Conservation (phyloP, 768 basidiomycete species). For the Pisolithus tinctorius region DNA sequence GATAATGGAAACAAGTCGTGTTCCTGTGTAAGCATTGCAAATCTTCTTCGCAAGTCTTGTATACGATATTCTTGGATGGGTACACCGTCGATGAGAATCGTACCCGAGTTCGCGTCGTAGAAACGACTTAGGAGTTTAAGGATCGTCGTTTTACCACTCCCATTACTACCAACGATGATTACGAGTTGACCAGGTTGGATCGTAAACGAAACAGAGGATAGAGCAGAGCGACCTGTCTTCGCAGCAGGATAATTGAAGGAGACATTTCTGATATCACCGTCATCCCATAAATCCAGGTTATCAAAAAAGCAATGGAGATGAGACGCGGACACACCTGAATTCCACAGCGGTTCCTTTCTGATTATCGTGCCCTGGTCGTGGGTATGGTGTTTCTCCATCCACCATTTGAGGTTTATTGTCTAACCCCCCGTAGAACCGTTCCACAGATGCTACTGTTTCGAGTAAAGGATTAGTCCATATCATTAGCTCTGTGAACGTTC, state of each 20-base stretch:
- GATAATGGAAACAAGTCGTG: conserved; percentile 33
- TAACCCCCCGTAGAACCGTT: conserved; percentile 15
- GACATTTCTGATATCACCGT: conserved; percentile 33
- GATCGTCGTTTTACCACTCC: conserved; percentile 31
- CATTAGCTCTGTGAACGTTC: conserved; percentile 11
- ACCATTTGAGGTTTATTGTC: conserved; percentile 18
- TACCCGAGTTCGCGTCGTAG: conserved; percentile 27
- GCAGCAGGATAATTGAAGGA: conserved; percentile 47
- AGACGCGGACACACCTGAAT: conserved; percentile 8
- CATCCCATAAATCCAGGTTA: too few relatives aligned
- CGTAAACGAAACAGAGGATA: conserved; percentile 23
- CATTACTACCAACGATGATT: conserved; percentile 29
- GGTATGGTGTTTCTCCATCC: conserved; percentile 21
- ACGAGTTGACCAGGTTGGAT: conserved; percentile 28
- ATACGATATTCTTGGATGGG: conserved; percentile 28
- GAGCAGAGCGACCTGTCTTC: conserved; percentile 14
- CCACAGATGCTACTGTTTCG: conserved; percentile 13
- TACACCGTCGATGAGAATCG: conserved; percentile 33
- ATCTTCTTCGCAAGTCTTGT: conserved; percentile 29
- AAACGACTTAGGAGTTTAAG: conserved; percentile 35
- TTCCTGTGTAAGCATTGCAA: conserved; percentile 37
- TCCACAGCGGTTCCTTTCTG: conserved; percentile 12
- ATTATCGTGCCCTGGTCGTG: conserved; percentile 11
- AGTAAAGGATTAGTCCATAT: conserved; percentile 7
- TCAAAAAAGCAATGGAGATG: too few relatives aligned